These are phyloP conservation scores for Coemansia pectinata DNA, from an alignment of 192 early-diverging fungal genomes.

Conservation along the genomic window DNA sequence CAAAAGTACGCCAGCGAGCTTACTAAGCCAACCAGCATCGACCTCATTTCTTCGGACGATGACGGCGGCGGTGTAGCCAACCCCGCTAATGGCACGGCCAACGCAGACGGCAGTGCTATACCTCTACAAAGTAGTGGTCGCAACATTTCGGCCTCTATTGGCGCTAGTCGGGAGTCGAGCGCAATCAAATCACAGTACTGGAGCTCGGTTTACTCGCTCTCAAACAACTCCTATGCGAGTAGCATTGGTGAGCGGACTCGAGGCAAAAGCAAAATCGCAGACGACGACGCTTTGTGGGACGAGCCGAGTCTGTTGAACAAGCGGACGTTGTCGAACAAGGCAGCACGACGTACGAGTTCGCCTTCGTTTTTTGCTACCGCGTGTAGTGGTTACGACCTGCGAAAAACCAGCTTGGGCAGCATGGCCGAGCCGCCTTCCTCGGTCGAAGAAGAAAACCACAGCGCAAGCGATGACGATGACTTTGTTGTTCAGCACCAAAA, in stretches of 20 bases:
- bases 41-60: conserved; percentile 40
- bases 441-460: background rate
- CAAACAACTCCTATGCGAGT: background rate
- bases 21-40: conserved; percentile 28
- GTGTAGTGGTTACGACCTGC: conserved; percentile 15
- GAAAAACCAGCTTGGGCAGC: conserved; percentile 2
- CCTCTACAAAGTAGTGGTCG: background rate
- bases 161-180: background rate
- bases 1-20: conserved; percentile 24
- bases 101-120: background rate
- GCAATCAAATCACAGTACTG: conserved; percentile 8
- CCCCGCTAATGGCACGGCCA: no score
- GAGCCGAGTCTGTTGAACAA: background rate
- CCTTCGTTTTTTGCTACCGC: background rate
- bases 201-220: conserved; percentile 5
- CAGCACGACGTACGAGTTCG: background rate
- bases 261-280: background rate
- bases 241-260: conserved; percentile 3
- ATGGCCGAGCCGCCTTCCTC: conserved; percentile 2
- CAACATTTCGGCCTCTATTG: background rate
- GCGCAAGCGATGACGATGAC: conserved; percentile 18
- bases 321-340: background rate
- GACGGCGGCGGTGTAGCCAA: background rate
- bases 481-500: conserved; percentile 15
- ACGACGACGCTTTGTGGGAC: conserved; percentile 5